Conservation (phyloP, 495 filamentous ascomycete species). For the Wilcoxina mikolae region DNA sequence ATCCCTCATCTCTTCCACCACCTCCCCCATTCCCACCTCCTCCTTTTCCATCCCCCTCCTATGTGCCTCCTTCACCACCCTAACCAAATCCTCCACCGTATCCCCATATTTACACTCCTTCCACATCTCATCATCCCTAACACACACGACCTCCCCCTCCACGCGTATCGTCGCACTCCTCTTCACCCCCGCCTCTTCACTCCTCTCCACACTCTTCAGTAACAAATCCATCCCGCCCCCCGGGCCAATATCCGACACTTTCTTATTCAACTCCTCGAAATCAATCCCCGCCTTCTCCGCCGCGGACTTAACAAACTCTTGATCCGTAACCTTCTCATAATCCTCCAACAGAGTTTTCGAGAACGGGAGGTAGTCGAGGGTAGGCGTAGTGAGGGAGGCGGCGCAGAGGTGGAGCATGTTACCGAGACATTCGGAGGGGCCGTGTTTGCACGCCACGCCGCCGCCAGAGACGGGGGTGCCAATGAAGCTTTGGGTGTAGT, state of each 20-base stretch:
- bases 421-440: slow-evolving; percentile 78
- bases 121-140: slow-evolving; percentile 69
- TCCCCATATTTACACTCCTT: slow-evolving; percentile 59
- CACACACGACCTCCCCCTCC: slow-evolving; percentile 62
- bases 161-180: slow-evolving; percentile 83
- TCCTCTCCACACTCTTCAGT: slow-evolving; percentile 57
- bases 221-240: slow-evolving; percentile 58
- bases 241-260: slow-evolving; percentile 45
- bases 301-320: slow-evolving; percentile 65
- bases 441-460: slow-evolving; percentile 72
- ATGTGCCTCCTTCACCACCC: slow-evolving; percentile 52
- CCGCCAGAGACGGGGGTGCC: slow-evolving; percentile 39
- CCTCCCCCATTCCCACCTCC: background rate
- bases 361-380: slow-evolving; percentile 49
- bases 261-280: slow-evolving; percentile 69
- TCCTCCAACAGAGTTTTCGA: slow-evolving; percentile 66
- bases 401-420: slow-evolving; percentile 92
- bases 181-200: slow-evolving; percentile 47
- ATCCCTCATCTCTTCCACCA: background rate
- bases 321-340: slow-evolving; percentile 59
- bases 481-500: slow-evolving; percentile 84
- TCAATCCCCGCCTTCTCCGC: slow-evolving; percentile 67
- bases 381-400: slow-evolving; percentile 45
- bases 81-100: slow-evolving; percentile 54
- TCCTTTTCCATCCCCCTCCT: slow-evolving; percentile 26